A percentile compares a stretch with the other conserved stretches of the same genome.
Conservation (phyloP, 1,284 basidiomycete species). For the Stygiomarasmius scandens region DNA sequence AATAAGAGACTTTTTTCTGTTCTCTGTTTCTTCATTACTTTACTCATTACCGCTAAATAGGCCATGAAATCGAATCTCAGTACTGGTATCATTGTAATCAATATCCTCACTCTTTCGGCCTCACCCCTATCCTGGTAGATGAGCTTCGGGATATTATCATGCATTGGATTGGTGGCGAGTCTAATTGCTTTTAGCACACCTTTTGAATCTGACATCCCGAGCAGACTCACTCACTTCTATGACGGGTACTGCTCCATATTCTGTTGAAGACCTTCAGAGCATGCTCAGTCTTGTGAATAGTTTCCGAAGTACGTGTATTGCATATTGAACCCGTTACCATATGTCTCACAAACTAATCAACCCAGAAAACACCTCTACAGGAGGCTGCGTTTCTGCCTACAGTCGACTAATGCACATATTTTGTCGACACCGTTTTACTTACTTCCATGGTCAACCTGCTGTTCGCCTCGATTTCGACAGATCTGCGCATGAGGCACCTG, state of each 20-base stretch:
- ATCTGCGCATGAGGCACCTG: conserved; percentile 33
- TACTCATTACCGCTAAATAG: conserved; percentile 32
- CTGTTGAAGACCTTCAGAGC: conserved; percentile 36
- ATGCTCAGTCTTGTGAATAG: conserved; percentile 37
- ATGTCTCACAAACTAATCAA: neutral
- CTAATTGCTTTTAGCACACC: conserved; percentile 5
- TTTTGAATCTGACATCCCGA: neutral
- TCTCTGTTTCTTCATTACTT: neutral
- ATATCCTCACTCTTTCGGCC: conserved; percentile 45
- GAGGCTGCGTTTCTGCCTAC: conserved; percentile 33
- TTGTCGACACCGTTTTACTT: conserved; percentile 48
- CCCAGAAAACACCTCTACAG: conserved; percentile 24
- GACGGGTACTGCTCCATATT: conserved; percentile 45
- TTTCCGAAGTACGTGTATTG: conserved; percentile 36
- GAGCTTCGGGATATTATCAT: conserved; percentile 51
- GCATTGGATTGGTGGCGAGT: conserved; percentile 49
- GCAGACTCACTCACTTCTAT: conserved; percentile 45
- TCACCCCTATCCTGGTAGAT: conserved; percentile 39
- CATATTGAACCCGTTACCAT: too few relatives aligned
- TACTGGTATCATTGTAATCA: conserved; percentile 60
- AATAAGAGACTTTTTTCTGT: neutral
- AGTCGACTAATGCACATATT: conserved; percentile 50
- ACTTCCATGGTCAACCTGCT: conserved; percentile 54
- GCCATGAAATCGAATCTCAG: conserved; percentile 49
- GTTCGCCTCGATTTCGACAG: conserved; percentile 51